phyloP scores from a whole-genome alignment of 164 flowering plant species.

The Nymphaea thermarum region DNA sequence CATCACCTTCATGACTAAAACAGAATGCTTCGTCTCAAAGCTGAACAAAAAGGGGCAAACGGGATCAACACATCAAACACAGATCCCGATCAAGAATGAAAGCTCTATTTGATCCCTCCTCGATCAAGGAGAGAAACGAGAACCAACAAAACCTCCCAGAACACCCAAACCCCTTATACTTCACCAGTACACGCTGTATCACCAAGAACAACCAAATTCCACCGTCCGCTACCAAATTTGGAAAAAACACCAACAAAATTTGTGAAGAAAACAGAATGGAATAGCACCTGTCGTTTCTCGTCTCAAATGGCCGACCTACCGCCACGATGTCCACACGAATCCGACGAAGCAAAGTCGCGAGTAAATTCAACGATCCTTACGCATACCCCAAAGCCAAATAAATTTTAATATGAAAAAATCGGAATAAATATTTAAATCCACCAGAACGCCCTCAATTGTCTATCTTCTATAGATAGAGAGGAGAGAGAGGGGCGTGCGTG shows the following conservation, averaged over 20 bases:
- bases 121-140: not conserved
- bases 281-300: not conserved
- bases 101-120: not conserved
- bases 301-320: not conserved
- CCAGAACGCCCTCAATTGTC: not conserved
- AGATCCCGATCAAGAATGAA: not conserved
- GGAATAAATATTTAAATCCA: not conserved
- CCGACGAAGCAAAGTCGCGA: not conserved
- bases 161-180: not conserved
- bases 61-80: not conserved
- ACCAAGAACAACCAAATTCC: not conserved
- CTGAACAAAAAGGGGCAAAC: not conserved
- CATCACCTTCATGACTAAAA: not conserved
- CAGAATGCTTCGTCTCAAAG: not conserved
- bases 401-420: not conserved
- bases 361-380: not conserved
- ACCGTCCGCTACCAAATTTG: not conserved
- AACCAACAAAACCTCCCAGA: not conserved
- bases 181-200: not conserved
- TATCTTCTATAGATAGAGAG: not conserved
- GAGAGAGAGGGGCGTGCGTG: not conserved
- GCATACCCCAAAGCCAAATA: not conserved
- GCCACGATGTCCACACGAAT: not conserved
- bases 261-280: not conserved
- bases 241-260: not conserved